These are phyloP conservation scores for Karstenula rhodostoma DNA, from an alignment of 2,329 filamentous ascomycete genomes.

Conservation along the genomic window DNA sequence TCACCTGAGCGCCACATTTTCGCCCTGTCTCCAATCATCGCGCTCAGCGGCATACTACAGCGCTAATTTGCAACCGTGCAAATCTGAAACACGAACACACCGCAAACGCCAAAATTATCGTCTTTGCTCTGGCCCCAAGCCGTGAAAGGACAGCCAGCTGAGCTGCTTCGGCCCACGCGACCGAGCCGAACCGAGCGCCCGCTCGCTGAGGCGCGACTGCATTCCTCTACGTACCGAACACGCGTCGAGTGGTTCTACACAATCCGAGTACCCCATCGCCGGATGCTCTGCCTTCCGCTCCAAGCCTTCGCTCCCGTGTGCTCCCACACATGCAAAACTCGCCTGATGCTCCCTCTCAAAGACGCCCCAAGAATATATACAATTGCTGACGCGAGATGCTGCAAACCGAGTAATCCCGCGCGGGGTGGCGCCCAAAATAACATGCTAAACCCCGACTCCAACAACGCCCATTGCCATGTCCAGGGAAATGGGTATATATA, in stretches of 20 bases:
- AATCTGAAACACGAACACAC: conserved; percentile 13
- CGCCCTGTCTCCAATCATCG: conserved; percentile 8
- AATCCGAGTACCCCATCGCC: neutral
- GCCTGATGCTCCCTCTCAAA: neutral
- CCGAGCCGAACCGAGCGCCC: conserved; percentile 6
- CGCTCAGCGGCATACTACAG: neutral
- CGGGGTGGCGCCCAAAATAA: neutral
- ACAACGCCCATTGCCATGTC: too few relatives aligned
- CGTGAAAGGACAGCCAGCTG: neutral
- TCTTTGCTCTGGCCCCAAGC: neutral
- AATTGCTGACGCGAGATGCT: conserved; percentile 1
- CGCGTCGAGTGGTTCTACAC: conserved; percentile 1
- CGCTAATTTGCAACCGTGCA: conserved; percentile 9
- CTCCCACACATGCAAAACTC: neutral
- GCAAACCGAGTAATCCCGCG: conserved; percentile 2
- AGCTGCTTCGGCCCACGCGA: neutral
- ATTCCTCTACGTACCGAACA: neutral
- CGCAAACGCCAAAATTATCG: conserved; percentile 11
- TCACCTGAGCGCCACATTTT: conserved; percentile 8
- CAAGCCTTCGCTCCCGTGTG: neutral
- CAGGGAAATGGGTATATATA: conserved; percentile 19
- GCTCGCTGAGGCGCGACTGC: neutral
- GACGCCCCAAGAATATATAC: conserved; percentile 7
- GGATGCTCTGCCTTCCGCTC: neutral
- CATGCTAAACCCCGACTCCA: conserved; percentile 5